Evolutionary conservation across 2,329 filamentous ascomycete genomes (phyloP).

Genomic region (Exutisphaerella laricina): DNA sequence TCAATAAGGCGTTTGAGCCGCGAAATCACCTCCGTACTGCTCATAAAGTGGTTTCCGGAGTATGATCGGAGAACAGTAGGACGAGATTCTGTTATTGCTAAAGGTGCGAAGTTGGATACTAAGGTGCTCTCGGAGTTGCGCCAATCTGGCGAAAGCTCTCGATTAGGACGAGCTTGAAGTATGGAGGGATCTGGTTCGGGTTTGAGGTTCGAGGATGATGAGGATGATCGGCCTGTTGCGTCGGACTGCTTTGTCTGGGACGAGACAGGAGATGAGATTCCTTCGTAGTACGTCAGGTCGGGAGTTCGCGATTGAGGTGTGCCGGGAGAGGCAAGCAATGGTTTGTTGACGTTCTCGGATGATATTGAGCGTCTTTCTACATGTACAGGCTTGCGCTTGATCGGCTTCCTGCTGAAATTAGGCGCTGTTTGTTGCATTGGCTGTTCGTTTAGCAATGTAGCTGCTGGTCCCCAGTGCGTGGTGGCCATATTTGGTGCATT

Average conservation of each 20-base stretch:
- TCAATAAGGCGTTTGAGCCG: conserved; percentile 2
- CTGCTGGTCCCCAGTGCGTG: neutral
- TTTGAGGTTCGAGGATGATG: neutral
- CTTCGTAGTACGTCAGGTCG: neutral
- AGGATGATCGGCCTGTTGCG: neutral
- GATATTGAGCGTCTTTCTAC: neutral
- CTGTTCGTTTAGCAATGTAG: neutral
- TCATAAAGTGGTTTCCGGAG: conserved; percentile 1
- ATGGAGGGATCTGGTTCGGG: too few relatives aligned
- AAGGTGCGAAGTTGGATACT: conserved; percentile 2
- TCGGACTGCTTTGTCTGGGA: neutral
- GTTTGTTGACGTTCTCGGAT: neutral
- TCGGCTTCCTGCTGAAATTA: conserved; percentile 2
- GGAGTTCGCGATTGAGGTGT: neutral
- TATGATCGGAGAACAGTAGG: conserved; percentile 1
- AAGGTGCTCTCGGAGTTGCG: neutral
- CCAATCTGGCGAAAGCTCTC: neutral
- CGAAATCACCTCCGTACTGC: neutral
- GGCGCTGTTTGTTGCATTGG: neutral
- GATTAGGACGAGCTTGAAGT: neutral
- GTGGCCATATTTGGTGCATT: neutral
- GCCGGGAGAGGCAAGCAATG: neutral
- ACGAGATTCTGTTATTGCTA: neutral
- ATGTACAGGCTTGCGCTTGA: conserved; percentile 1
- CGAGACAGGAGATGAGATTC: neutral